Conservation (phyloP, 148 eudicot genomes). For the Heliosperma pusillum region DNA sequence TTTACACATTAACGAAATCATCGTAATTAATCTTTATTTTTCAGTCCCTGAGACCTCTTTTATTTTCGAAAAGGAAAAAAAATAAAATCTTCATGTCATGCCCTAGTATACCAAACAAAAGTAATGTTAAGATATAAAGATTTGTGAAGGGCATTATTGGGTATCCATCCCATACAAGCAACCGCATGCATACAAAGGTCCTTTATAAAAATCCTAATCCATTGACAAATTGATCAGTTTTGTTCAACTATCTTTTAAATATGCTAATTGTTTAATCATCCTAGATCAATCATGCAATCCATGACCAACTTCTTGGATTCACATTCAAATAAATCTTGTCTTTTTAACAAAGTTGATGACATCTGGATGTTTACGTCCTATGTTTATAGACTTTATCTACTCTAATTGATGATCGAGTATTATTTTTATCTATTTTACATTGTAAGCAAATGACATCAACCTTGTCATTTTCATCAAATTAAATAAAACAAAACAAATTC, state of each 20-base stretch:
- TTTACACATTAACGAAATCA: no score
- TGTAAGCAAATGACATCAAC: conserved; percentile 23
- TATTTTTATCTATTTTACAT: conserved; percentile 14
- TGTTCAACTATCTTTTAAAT: conserved; percentile 20
- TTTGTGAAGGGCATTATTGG: neutral
- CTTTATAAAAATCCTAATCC: conserved; percentile 16
- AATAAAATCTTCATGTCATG: conserved; percentile 1
- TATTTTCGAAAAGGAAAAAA: neutral
- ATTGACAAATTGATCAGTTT: conserved; percentile 30
- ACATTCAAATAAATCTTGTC: conserved; percentile 4
- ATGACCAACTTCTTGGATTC: conserved; percentile 13
- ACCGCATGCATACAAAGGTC: neutral
- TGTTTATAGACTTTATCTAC: conserved; percentile 11
- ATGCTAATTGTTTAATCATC: conserved; percentile 8
- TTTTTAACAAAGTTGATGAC: conserved; percentile 13
- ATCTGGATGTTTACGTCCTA: conserved; percentile 21
- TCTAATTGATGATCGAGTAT: neutral
- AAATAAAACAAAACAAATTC: neutral
- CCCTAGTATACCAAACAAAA: conserved; percentile 4
- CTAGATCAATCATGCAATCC: conserved; percentile 29
- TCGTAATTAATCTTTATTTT: no score
- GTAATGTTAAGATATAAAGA: neutral
- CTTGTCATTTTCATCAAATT: conserved; percentile 18
- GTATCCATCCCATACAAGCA: conserved; percentile 30
- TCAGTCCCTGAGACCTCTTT: neutral